Evolutionary conservation across 2,329 filamentous ascomycete genomes (phyloP).

Genomic region (Daldinia sp.): DNA sequence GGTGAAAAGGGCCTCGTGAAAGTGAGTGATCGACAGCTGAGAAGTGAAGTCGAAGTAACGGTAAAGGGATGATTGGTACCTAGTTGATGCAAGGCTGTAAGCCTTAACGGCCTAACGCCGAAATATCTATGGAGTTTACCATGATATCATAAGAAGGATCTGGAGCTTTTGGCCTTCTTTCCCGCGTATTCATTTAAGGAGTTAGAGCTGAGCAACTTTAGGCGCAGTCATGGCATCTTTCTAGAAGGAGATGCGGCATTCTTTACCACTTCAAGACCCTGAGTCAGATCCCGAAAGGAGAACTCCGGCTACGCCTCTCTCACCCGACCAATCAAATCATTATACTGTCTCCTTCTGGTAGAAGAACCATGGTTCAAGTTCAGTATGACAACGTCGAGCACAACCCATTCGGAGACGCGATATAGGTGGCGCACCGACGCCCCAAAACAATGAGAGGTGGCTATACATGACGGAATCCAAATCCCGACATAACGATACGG

Average conservation of each 20-base stretch:
- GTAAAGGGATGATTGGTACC: background rate
- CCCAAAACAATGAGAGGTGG: background rate
- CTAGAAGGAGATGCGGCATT: background rate
- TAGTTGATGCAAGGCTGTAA: conserved; percentile 2
- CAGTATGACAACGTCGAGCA: background rate
- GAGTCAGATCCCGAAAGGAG: background rate
- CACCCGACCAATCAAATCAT: background rate
- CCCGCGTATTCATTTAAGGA: background rate
- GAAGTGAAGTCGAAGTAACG: background rate
- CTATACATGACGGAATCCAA: background rate
- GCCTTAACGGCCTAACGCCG: background rate
- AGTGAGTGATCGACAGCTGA: conserved; percentile 3
- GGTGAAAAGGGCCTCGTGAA: background rate
- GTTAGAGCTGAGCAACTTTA: background rate
- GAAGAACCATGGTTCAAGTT: background rate
- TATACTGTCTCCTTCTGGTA: background rate
- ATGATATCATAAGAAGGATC: conserved; percentile 7
- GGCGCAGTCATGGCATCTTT: background rate
- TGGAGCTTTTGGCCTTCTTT: background rate
- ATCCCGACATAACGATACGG: background rate
- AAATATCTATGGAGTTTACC: background rate
- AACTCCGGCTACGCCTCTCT: background rate
- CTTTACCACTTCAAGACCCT: background rate
- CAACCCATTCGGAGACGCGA: background rate
- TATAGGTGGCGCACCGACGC: background rate